Evolutionary conservation across 805 yeast genomes (phyloP), one percentile per base, ranked within the genome.

Genomic region (Candida tibetensis): DNA sequence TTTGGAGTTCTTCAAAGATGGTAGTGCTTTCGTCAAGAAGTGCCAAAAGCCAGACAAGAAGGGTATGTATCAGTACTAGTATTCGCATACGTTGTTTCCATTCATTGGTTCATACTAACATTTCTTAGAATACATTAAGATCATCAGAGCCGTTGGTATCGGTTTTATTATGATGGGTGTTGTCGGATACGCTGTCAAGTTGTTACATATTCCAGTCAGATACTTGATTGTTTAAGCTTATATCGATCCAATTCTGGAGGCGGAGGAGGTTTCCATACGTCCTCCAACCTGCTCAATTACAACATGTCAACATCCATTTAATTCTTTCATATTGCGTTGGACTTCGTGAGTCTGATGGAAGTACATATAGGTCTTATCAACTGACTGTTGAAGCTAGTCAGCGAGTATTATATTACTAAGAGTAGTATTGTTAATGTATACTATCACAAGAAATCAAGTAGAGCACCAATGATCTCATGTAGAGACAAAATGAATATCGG

Each of bases 81-180:
- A n/a, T n/a, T 13, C 26, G 13, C n/a, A 16, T 16, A 4, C 5
- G 32, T 17, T 17, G 4, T 15, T 12, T 17, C 32, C n/a, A 12
- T 14, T 18, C 23, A 28, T 12, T 16, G 5, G n/a, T 6, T 25
- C 29, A 29, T 46, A 54, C 60, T 52, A 53, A 57, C 57, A n/a
- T n/a, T n/a, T 17, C 18, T 17, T 34, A 77, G 99, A 91, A 69
- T 91, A 86, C 74, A 54, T 81, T 42, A 83, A 84, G 66, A 85
- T 91, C 58, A 77, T 93, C 48, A 85, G 93, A 68, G 97, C 97
- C 37, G 98, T 91, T 37, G 98, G 98, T 55, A 76, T 90, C 47
- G 99, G 99, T 51, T 91, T 91, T 69, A 72, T 91, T 53, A 91
- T 91, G 79, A 93, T 91, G 90, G 99, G 99, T 59, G 84, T 87